Percentiles rank a stretch among this genome's conserved stretches.
Conservation (phyloP, 2,329 filamentous ascomycete species). For the Colletotrichum paranaense region DNA sequence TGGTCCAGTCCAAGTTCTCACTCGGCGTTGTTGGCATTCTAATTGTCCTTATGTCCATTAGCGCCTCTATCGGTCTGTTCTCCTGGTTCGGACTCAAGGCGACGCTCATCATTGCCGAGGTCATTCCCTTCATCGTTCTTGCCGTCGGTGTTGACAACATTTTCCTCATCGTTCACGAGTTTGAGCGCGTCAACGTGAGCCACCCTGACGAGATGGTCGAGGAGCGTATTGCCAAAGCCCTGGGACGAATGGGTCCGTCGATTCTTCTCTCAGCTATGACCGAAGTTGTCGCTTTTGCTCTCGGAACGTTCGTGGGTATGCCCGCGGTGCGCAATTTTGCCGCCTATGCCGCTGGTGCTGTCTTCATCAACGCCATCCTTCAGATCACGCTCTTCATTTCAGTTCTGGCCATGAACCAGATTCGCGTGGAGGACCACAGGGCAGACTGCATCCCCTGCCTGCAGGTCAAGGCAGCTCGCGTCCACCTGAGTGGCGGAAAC, state of each 20-base stretch:
- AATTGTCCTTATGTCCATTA: conserved; percentile 98
- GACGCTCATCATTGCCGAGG: conserved; percentile 96
- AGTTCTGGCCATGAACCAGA: conserved; percentile 90
- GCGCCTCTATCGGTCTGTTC: conserved; percentile 93
- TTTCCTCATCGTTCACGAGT: conserved; percentile 97
- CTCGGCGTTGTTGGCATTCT: conserved; percentile 94
- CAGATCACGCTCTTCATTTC: conserved; percentile 98
- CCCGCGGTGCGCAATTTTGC: conserved; percentile 98
- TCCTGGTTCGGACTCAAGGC: conserved; percentile 93
- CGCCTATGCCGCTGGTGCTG: conserved; percentile 93
- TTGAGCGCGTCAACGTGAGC: conserved; percentile 92
- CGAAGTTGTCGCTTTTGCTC: conserved; percentile 91
- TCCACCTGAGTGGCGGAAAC: conserved; percentile 72
- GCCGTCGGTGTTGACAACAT: conserved; percentile 99
- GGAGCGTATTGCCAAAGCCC: conserved; percentile 83
- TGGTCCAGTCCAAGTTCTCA: conserved; percentile 97
- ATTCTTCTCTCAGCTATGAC: conserved; percentile 96
- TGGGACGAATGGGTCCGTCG: conserved; percentile 97
- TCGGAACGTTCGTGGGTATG: conserved; percentile 96
- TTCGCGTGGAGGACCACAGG: conserved; percentile 86
- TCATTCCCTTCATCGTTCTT: conserved; percentile 96
- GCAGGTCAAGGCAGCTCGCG: conserved; percentile 78
- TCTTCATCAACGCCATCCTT: conserved; percentile 95
- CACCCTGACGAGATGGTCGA: conserved; percentile 91
- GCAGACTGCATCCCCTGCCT: conserved; percentile 95